These are phyloP conservation scores for Cystobasidiaceae sp. DNA, from an alignment of 1,284 basidiomycete species.

Conservation along the genomic window DNA sequence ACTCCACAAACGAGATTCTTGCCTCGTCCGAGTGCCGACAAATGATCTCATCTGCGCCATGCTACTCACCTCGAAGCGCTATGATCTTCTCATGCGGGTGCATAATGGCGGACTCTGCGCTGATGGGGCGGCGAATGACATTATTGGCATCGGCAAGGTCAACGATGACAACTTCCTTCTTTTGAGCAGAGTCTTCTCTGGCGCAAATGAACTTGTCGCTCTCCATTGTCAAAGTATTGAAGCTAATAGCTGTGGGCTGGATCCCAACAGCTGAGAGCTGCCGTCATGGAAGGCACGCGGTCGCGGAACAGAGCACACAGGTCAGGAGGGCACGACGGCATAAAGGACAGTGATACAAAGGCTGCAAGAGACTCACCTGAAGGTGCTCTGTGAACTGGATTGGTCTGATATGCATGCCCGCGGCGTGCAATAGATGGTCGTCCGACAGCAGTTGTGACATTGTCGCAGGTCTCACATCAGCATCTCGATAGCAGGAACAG, in stretches of 20 bases:
- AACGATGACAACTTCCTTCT: conserved; percentile 92
- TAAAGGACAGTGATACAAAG: neutral
- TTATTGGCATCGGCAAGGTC: conserved; percentile 93
- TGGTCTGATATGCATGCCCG: conserved; percentile 3
- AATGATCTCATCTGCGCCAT: neutral
- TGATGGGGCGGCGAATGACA: conserved; percentile 92
- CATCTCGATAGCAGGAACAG: too few relatives aligned
- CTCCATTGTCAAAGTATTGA: conserved; percentile 92
- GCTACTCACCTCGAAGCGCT: conserved; percentile 73
- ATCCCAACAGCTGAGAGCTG: conserved; percentile 95
- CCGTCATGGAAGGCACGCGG: too few relatives aligned
- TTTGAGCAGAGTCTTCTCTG: conserved; percentile 46
- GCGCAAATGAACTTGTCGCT: conserved; percentile 92
- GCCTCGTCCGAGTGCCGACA: neutral
- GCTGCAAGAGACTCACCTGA: conserved; percentile 2
- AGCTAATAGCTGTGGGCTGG: conserved; percentile 93
- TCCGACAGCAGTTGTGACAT: too few relatives aligned
- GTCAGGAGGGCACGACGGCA: neutral
- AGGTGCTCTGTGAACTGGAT: conserved; percentile 33
- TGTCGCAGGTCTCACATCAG: too few relatives aligned
- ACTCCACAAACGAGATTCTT: too few relatives aligned
- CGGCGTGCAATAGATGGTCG: neutral
- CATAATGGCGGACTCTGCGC: conserved; percentile 98
- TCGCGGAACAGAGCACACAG: neutral
- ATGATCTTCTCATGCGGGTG: conserved; percentile 95